These are phyloP conservation scores for Rhodotorula sp. DNA, from an alignment of 1,284 basidiomycete species.

Conservation along the genomic window DNA sequence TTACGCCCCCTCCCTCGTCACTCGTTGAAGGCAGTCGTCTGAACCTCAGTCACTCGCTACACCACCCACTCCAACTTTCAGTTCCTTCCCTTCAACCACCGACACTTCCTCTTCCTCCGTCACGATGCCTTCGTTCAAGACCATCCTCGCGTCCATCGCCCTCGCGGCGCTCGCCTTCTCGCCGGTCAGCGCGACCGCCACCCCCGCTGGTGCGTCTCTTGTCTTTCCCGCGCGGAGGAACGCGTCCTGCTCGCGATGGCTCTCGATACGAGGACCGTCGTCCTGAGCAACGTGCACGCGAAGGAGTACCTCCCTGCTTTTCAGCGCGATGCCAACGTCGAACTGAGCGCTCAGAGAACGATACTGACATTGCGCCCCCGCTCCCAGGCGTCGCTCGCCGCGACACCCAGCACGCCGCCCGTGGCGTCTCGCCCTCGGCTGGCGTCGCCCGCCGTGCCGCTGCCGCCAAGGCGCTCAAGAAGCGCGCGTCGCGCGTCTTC, in stretches of 20 bases:
- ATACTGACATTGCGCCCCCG: too few species aligned
- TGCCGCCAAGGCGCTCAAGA: slow-evolving; percentile 27
- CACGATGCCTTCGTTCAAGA: slow-evolving; percentile 37
- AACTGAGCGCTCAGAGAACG: too few species aligned
- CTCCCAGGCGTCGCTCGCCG: slow-evolving; percentile 19
- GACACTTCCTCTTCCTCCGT: background rate
- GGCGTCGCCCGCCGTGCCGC: slow-evolving; percentile 27
- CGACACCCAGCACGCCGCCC: slow-evolving; percentile 8
- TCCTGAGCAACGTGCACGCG: too few species aligned
- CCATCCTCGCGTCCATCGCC: slow-evolving; percentile 72
- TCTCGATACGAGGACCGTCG: background rate
- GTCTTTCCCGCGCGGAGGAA: background rate
- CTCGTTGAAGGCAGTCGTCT: slow-evolving; percentile 3
- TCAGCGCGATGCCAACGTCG: too few species aligned
- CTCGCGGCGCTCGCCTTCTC: slow-evolving; percentile 84
- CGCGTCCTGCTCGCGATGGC: background rate
- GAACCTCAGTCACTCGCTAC: slow-evolving; percentile 25
- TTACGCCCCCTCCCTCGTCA: background rate
- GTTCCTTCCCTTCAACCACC: background rate
- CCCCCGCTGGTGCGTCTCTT: background rate
- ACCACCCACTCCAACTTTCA: background rate
- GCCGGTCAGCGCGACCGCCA: slow-evolving; percentile 57
- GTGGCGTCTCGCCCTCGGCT: slow-evolving; percentile 14
- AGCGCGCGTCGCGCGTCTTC: slow-evolving; percentile 14
- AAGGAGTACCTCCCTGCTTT: too few species aligned